Percentiles rank a stretch among this genome's conserved stretches.
These are phyloP conservation scores for Sanguinoderma infundibulare DNA, from an alignment of 1,284 basidiomycete genomes.

Conservation along the genomic window DNA sequence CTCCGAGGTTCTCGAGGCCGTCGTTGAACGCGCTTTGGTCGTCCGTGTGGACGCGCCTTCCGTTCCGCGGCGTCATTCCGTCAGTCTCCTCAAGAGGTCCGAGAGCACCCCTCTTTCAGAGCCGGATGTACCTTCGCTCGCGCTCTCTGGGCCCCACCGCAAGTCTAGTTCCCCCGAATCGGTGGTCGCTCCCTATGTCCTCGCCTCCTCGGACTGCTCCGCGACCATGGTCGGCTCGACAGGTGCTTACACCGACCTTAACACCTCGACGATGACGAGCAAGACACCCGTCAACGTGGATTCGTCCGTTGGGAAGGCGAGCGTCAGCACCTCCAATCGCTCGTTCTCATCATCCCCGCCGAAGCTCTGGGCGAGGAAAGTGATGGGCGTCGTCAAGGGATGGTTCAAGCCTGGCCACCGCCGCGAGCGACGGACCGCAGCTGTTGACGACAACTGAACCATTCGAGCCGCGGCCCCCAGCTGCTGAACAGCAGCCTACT, in stretches of 20 bases:
- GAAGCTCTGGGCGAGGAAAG: not conserved
- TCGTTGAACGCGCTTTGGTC: too few relatives aligned
- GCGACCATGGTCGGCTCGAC: not conserved
- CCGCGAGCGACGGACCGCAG: not conserved
- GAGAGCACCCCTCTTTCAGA: not conserved
- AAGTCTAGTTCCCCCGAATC: too few relatives aligned
- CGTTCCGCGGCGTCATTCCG: too few relatives aligned
- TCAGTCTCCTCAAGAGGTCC: not conserved
- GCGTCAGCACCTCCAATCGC: not conserved
- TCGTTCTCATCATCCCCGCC: not conserved
- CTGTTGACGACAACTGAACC: not conserved
- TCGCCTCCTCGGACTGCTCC: not conserved
- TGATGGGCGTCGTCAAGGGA: not conserved
- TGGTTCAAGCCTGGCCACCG: not conserved
- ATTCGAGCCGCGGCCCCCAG: too few relatives aligned
- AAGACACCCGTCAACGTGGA: too few relatives aligned
- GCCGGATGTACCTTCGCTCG: not conserved
- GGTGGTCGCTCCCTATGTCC: not conserved
- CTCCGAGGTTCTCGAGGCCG: not conserved
- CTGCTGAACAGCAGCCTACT: too few relatives aligned
- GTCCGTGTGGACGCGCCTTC: too few relatives aligned
- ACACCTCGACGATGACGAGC: not conserved
- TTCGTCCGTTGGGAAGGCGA: too few relatives aligned
- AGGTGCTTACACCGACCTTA: not conserved
- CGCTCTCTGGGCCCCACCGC: too few relatives aligned